Evolutionary conservation across 1,284 basidiomycete genomes (phyloP), one percentile per base, ranked within the genome.

Genomic region (Boletellus sp.): DNA sequence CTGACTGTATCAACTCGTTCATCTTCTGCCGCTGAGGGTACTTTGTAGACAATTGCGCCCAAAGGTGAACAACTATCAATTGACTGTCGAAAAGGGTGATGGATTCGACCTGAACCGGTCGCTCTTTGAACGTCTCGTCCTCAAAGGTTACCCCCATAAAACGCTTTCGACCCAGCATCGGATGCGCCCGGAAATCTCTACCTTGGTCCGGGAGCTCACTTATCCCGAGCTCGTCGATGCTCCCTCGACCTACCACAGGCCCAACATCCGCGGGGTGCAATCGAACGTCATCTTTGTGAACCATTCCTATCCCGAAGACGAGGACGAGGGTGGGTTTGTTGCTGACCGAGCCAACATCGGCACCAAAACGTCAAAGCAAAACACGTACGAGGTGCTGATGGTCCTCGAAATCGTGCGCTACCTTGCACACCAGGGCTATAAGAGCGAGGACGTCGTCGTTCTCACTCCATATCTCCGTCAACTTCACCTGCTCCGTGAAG

Each of bases 401-500:
- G 74, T 85, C 2, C 60, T 83, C 41, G 83, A 81, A 60, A 83
- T 84, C n/a, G 70, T 85, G 3, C 73, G 74, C 16, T 86, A 85
- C 58, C 74, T 86, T 1, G 76, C 64, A 0, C 84, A 85, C 56
- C 83, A 86, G 55, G 83, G 83, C 0, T 86, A 86, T 57, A 72
- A 76, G 0, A 79, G 80, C 0, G 72, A 81, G 18, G 67, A 79
- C 19, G 62, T 86, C 2, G 83, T 83, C 19, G 65, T 86, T 15
- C 67, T 86, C 32, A 86, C 85, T 0, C 84, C 85, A 0, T 86
- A 86, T 56, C 70, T 86, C 2, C 85, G 83, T 0, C 84, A 86
- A 58, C 69, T 86, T 6, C 71, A 72, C 8, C 70, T 71, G 18
- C 70, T 86, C 4, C 74, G 69, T 15, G 63, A 71, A 1, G 69